A percentile compares a stretch with the other conserved stretches of the same genome.
phyloP scores from a whole-genome alignment of 1,284 basidiomycete species.

The Waitea zeae region DNA sequence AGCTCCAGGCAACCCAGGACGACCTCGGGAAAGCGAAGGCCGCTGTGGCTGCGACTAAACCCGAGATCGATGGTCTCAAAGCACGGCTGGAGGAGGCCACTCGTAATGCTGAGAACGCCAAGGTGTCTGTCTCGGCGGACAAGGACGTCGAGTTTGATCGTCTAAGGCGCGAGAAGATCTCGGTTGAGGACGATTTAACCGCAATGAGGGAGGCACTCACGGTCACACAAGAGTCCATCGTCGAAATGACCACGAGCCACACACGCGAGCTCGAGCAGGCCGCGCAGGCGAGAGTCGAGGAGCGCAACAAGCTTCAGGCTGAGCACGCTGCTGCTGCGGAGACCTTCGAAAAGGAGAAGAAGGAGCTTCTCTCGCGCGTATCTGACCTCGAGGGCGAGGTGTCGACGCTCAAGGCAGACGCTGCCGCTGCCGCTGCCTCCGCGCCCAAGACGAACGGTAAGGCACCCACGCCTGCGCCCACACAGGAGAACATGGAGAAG shows the following conservation, averaged over 20 bases:
- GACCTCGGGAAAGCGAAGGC: constrained; percentile 62
- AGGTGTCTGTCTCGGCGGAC: constrained; percentile 23
- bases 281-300: constrained; percentile 48
- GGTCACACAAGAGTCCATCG: constrained; percentile 51
- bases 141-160: constrained; percentile 37
- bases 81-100: constrained; percentile 47
- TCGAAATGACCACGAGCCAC: constrained; percentile 52
- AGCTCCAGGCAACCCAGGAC: constrained; percentile 68
- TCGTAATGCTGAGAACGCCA: constrained; percentile 15
- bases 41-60: constrained; percentile 26
- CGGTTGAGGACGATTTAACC: constrained; percentile 41
- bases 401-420: constrained; percentile 37
- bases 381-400: constrained; percentile 63
- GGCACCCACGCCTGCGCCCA: constrained; percentile 24
- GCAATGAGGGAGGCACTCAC: constrained; percentile 40
- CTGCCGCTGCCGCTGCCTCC: constrained; percentile 25
- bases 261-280: constrained; percentile 51
- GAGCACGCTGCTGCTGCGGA: constrained; percentile 41
- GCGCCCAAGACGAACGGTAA: constrained; percentile 38
- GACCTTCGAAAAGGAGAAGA: constrained; percentile 34
- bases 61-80: constrained; percentile 36
- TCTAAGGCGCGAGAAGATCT: constrained; percentile 38
- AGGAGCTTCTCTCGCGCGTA: constrained; percentile 37
- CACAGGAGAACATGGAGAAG: constrained; percentile 56
- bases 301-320: constrained; percentile 40